phyloP scores from a whole-genome alignment of 1,284 basidiomycete genomes.

The Ganoderma multipileum region DNA sequence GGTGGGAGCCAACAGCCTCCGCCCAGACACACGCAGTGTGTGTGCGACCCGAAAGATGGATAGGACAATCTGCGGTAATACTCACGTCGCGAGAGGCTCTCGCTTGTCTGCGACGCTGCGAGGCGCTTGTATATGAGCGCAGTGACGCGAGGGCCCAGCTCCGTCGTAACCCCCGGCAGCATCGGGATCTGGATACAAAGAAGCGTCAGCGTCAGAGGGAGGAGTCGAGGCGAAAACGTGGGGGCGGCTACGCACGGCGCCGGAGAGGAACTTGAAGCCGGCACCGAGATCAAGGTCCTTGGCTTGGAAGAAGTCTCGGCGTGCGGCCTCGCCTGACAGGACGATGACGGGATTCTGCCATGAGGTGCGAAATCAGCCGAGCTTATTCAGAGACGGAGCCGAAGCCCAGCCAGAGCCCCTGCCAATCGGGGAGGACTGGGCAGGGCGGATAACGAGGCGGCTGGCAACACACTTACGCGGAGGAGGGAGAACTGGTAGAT shows the following conservation, averaged over 20 bases:
- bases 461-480: slow-evolving; percentile 48
- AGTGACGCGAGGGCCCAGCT: slow-evolving; percentile 65
- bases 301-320: slow-evolving; percentile 70
- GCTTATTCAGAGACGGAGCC: slow-evolving; percentile 43
- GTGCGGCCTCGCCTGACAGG: slow-evolving; percentile 73
- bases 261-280: slow-evolving; percentile 77
- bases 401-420: slow-evolving; percentile 52
- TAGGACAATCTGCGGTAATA: slow-evolving; percentile 15
- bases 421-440: slow-evolving; percentile 9
- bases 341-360: slow-evolving; percentile 47
- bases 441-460: slow-evolving; percentile 10
- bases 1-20: slow-evolving; percentile 21
- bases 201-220: slow-evolving; percentile 9
- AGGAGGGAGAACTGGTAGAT: slow-evolving; percentile 73
- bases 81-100: slow-evolving; percentile 64
- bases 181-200: slow-evolving; percentile 63
- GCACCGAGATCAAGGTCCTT: slow-evolving; percentile 75
- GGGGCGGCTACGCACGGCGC: slow-evolving; percentile 59
- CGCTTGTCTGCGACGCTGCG: slow-evolving; percentile 62
- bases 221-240: slow-evolving; percentile 6
- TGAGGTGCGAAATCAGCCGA: slow-evolving; percentile 16
- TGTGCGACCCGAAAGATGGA: neutral
- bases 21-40: slow-evolving; percentile 6
- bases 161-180: slow-evolving; percentile 74
- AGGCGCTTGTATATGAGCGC: slow-evolving; percentile 74